phyloP scores from a whole-genome alignment of 768 basidiomycete genomes.

The Tylopilus rubrobrunneus region DNA sequence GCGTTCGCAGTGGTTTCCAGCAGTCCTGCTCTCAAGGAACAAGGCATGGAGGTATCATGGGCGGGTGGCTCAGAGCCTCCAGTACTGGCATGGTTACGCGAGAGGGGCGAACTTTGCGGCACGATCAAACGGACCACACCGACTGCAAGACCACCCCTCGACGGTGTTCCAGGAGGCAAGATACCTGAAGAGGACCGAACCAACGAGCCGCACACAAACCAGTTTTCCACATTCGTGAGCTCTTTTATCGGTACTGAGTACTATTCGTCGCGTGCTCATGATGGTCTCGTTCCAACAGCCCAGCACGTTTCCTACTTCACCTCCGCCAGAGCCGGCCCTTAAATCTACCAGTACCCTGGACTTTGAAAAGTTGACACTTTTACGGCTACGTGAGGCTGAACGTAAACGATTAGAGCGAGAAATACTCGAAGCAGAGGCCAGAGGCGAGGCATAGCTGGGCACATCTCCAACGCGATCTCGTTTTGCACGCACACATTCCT shows the following conservation, averaged over 20 bases:
- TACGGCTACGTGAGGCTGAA: constrained; percentile 81
- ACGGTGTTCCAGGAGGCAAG: not conserved
- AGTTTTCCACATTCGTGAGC: constrained; percentile 44
- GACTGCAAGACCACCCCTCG: constrained; percentile 27
- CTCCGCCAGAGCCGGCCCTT: constrained; percentile 15
- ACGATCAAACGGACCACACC: not conserved
- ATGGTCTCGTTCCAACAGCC: constrained; percentile 13
- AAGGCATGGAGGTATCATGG: constrained; percentile 73
- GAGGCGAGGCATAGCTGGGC: constrained; percentile 11
- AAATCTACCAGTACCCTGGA: constrained; percentile 47
- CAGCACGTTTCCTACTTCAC: constrained; percentile 18
- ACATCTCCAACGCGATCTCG: not conserved
- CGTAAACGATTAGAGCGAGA: constrained; percentile 72
- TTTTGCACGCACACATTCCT: no score
- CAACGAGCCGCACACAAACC: constrained; percentile 13
- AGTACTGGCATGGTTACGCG: constrained; percentile 69
- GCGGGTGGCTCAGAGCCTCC: constrained; percentile 67
- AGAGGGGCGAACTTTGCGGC: constrained; percentile 58
- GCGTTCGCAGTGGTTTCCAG: constrained; percentile 74
- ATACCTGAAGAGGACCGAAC: not conserved
- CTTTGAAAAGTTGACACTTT: constrained; percentile 75
- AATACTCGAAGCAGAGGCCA: constrained; percentile 65
- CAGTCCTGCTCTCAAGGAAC: constrained; percentile 45
- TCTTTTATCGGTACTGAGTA: not conserved
- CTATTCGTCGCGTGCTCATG: constrained; percentile 4